Base-by-base conservation (phyloP, 495 filamentous ascomycete genomes). In the Chaetomium tenue region DNA sequence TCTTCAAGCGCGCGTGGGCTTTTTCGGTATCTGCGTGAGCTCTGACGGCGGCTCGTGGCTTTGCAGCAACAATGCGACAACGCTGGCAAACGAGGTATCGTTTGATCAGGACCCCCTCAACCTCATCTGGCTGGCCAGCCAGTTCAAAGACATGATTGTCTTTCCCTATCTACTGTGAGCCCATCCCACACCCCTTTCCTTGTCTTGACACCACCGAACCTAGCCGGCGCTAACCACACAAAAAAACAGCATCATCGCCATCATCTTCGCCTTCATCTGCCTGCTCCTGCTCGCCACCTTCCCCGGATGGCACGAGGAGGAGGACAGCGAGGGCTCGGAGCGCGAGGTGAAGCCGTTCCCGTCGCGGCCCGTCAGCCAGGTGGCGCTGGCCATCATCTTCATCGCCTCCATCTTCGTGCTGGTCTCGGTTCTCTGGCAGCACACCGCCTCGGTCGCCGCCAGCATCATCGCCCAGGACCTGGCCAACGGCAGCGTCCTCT, bases 391-490 rank as follows among this genome's bases (percentile, higher is more conserved):
- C 61, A 87, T 91, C 74, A 91, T 91, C 73, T 91, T 91, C 77
- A 86, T 91, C 74, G 80, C 89, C 15, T 87, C 86, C 50, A 88
- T 91, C 72, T 91, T 93, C 74, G 85, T 92, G 5, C 81, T 93
- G 20, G 89, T 92, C 26, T 88, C 85, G 2, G 87, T 89, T 25
- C 73, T 89, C 22, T 89, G 87, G 87, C 87, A 89, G 72, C 93
- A 98, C 72, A 98, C 93, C 20, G 93, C 93, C 0, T 96, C 92
- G 0, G 93, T 98, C 0, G 93, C 92, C 7, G 93, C 93, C 16
- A 90, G 90, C 63, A 91, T 93, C 51, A 91, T 97, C 63, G 92
- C 91, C 0, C 92, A 96, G 75, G 92, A 96, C 71, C 83, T 98
- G 68, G 93, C 89, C n/a, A 98, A 98, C 76, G 93, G 93, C 20